These are phyloP conservation scores for Yamadazyma philogaea DNA, from an alignment of 805 yeast species.

Conservation along the genomic window DNA sequence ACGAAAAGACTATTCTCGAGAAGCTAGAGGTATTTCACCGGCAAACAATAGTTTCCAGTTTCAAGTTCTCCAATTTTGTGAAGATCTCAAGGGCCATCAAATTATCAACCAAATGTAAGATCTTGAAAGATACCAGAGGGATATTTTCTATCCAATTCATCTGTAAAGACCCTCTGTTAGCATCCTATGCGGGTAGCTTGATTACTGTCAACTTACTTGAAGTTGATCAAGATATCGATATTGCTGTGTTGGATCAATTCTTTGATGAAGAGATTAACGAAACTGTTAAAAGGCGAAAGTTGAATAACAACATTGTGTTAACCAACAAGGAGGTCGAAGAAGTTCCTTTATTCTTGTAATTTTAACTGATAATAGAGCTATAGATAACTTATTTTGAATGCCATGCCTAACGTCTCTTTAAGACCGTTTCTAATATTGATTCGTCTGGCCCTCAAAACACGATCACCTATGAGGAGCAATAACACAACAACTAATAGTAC, in stretches of 20 bases:
- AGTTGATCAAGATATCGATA: slow-evolving; percentile 10
- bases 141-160: slow-evolving; percentile 37
- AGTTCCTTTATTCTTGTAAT: slow-evolving; percentile 15
- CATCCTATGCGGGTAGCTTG: slow-evolving; percentile 35
- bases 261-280: slow-evolving; percentile 7
- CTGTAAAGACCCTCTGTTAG: slow-evolving; percentile 28
- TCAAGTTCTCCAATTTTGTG: slow-evolving; percentile 31
- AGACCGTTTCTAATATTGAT: slow-evolving; percentile 29
- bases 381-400: slow-evolving; percentile 41
- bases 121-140: slow-evolving; percentile 35
- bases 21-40: slow-evolving; percentile 44
- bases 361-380: slow-evolving; percentile 12
- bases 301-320: not conserved
- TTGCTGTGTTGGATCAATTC: slow-evolving; percentile 6
- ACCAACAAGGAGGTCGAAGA: slow-evolving; percentile 6
- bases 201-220: slow-evolving; percentile 42
- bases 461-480: slow-evolving; percentile 19
- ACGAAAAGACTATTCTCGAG: slow-evolving; percentile 58
- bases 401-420: slow-evolving; percentile 39
- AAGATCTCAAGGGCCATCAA: slow-evolving; percentile 35
- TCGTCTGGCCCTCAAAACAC: slow-evolving; percentile 22
- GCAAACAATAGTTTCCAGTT: slow-evolving; percentile 22
- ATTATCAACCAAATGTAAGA: slow-evolving; percentile 37
- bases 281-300: slow-evolving; percentile 4
- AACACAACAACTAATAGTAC: slow-evolving; percentile 23